phyloP scores from a whole-genome alignment of 495 filamentous ascomycete species.

The Penicillium antarcticum region DNA sequence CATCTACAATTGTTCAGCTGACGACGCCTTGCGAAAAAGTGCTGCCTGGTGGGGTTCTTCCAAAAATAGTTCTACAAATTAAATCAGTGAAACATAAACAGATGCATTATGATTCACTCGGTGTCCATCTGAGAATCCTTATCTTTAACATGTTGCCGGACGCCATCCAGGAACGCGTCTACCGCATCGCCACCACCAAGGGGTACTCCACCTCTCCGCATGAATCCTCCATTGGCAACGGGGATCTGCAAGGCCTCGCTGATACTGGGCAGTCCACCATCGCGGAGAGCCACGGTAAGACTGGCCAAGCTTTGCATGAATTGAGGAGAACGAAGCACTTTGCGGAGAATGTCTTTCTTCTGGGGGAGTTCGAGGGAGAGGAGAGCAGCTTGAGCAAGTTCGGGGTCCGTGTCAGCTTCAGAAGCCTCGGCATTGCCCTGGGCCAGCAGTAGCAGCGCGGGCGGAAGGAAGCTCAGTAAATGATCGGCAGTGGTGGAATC shows the following conservation, averaged over 20 bases:
- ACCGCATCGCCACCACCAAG: slow-evolving; percentile 87
- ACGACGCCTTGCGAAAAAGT: slow-evolving; percentile 15
- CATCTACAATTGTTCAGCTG: background rate
- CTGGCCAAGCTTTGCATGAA: slow-evolving; percentile 82
- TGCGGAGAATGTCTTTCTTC: slow-evolving; percentile 77
- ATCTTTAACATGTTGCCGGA: slow-evolving; percentile 68
- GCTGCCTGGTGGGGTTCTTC: slow-evolving; percentile 22
- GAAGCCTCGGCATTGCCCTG: slow-evolving; percentile 58
- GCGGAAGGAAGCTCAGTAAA: slow-evolving; percentile 74
- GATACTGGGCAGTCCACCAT: slow-evolving; percentile 89
- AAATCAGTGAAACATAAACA: background rate
- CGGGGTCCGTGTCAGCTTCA: slow-evolving; percentile 62
- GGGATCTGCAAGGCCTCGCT: slow-evolving; percentile 78
- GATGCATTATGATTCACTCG: slow-evolving; percentile 27
- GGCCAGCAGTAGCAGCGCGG: slow-evolving; percentile 65
- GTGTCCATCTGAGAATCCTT: slow-evolving; percentile 46
- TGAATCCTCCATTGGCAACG: slow-evolving; percentile 77
- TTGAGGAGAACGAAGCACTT: slow-evolving; percentile 86
- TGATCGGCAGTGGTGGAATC: slow-evolving; percentile 63
- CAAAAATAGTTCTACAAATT: slow-evolving; percentile 22
- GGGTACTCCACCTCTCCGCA: slow-evolving; percentile 67
- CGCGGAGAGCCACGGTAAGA: slow-evolving; percentile 80
- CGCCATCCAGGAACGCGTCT: slow-evolving; percentile 83
- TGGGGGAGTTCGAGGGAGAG: slow-evolving; percentile 70
- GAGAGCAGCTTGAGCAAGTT: slow-evolving; percentile 64